Percentiles rank a stretch among this genome's conserved stretches.
These are phyloP conservation scores for Sugiyamaella lignohabitans DNA, from an alignment of 805 yeast species.

Conservation along the genomic window DNA sequence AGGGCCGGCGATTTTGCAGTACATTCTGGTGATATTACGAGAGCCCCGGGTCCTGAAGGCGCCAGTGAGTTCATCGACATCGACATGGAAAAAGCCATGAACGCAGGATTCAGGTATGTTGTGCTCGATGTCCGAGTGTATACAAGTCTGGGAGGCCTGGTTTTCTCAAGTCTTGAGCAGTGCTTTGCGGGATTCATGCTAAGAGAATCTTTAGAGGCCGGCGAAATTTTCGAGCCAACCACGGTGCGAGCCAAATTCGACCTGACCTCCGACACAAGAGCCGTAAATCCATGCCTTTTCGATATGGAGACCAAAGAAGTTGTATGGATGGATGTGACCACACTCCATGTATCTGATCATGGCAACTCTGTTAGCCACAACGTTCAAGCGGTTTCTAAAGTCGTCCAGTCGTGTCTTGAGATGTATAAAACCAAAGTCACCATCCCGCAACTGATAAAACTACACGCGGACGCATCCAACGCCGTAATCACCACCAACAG, in stretches of 20 bases:
- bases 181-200: not conserved
- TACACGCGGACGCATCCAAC: constrained; percentile 3
- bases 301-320: not conserved
- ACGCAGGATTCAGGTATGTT: constrained; percentile 6
- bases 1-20: not conserved
- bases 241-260: not conserved
- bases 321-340: constrained; percentile 6
- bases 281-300: not conserved
- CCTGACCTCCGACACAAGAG: not conserved
- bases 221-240: not conserved
- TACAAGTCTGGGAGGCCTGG: not conserved
- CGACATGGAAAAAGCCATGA: constrained; percentile 2
- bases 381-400: not conserved
- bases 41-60: constrained; percentile 9
- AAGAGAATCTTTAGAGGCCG: not conserved
- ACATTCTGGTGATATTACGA: constrained; percentile 8
- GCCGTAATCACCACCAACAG: not conserved
- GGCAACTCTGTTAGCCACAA: constrained; percentile 3
- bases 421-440: constrained; percentile 1
- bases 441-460: constrained; percentile 2
- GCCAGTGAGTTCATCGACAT: constrained; percentile 10
- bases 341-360: not conserved
- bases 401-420: not conserved
- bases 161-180: not conserved
- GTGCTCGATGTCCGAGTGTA: constrained; percentile 4